Percentiles rank a stretch among this genome's conserved stretches.
phyloP scores from a whole-genome alignment of 768 basidiomycete genomes.

The Phanerochaete carnosa region DNA sequence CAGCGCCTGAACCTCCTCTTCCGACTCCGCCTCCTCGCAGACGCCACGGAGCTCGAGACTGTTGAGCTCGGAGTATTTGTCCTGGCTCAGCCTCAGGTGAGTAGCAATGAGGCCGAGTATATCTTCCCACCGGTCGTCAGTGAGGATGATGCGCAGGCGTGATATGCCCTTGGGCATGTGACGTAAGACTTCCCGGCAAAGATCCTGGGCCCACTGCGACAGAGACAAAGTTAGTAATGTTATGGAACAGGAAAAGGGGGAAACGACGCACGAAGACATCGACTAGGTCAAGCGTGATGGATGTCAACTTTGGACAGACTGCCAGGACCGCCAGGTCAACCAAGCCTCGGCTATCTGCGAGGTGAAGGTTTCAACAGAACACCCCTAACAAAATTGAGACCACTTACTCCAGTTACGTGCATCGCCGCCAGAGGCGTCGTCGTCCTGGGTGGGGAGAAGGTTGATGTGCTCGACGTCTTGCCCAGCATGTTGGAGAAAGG shows the following conservation, averaged over 20 bases:
- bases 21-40: background rate
- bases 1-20: background rate
- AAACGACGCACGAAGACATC: background rate
- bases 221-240: background rate
- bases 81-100: background rate
- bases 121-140: background rate
- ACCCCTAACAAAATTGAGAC: background rate
- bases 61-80: background rate
- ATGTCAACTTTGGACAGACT: background rate
- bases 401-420: background rate
- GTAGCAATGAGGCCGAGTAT: background rate
- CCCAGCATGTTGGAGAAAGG: background rate
- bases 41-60: background rate
- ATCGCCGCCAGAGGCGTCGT: background rate
- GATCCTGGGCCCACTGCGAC: background rate
- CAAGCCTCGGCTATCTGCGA: background rate
- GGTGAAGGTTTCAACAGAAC: background rate
- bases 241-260: too few relatives aligned
- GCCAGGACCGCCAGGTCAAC: background rate
- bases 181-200: background rate
- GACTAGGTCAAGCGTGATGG: background rate
- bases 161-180: background rate
- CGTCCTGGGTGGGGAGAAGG: background rate
- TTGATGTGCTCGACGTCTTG: background rate
- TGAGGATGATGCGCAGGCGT: background rate